A percentile compares a stretch with the other conserved stretches of the same genome.
These are phyloP conservation scores for Sugiyamaella americana DNA, from an alignment of 805 yeast species.

Conservation along the genomic window DNA sequence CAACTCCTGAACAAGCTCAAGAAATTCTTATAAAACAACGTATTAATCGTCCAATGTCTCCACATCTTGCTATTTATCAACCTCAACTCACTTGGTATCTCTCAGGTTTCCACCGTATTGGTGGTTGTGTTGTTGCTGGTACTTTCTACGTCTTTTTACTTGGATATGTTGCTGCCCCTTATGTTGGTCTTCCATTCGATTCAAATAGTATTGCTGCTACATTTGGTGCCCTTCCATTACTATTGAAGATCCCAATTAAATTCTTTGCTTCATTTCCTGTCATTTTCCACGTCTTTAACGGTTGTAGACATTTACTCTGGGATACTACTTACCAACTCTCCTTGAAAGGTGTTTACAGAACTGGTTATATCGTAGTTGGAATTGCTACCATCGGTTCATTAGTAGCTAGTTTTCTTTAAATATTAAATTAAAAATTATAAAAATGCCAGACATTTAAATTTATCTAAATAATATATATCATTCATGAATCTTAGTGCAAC, in stretches of 20 bases:
- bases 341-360: constrained; percentile 81
- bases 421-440: neutral
- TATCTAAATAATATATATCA: too few species aligned
- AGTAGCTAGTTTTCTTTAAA: constrained; percentile 32
- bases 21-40: constrained; percentile 74
- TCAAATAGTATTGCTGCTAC: constrained; percentile 47
- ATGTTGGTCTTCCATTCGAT: constrained; percentile 52
- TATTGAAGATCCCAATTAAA: constrained; percentile 58
- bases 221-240: constrained; percentile 59
- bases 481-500: too few species aligned
- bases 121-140: constrained; percentile 77
- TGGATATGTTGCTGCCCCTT: constrained; percentile 63
- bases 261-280: constrained; percentile 73
- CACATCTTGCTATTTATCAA: constrained; percentile 83
- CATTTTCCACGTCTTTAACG: constrained; percentile 79
- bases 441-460: too few species aligned
- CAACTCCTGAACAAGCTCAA: constrained; percentile 59
- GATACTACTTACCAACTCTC: constrained; percentile 78
- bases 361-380: constrained; percentile 81
- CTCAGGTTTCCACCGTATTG: constrained; percentile 78
- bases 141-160: constrained; percentile 74
- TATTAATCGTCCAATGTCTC: constrained; percentile 81
- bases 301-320: constrained; percentile 92
- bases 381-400: constrained; percentile 52
- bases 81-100: constrained; percentile 83